These are phyloP conservation scores for Ogataea nonfermentans DNA, from an alignment of 805 yeast species.

Conservation along the genomic window DNA sequence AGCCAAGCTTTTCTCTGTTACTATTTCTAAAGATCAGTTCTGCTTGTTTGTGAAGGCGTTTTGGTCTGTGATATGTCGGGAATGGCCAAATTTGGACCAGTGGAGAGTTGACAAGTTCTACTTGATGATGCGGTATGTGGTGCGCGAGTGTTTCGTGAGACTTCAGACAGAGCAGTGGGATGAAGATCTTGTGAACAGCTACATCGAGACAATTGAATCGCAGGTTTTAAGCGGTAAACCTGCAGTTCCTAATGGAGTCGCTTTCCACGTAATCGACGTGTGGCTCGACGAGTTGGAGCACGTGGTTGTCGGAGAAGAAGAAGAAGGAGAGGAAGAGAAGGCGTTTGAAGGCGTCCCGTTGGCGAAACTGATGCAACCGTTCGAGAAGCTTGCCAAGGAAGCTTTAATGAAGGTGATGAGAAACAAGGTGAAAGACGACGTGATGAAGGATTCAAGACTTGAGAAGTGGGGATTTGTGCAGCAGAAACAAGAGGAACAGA, in stretches of 20 bases:
- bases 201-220: conserved; percentile 35
- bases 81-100: conserved; percentile 84
- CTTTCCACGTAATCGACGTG: conserved; percentile 83
- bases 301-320: conserved; percentile 49
- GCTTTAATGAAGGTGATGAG: conserved; percentile 61
- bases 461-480: conserved; percentile 58
- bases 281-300: conserved; percentile 80
- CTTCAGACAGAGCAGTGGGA: conserved; percentile 57
- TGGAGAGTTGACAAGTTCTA: conserved; percentile 86
- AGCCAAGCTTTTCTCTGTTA: conserved; percentile 51
- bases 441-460: conserved; percentile 63
- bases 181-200: conserved; percentile 42
- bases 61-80: conserved; percentile 74
- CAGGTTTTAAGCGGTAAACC: conserved; percentile 51
- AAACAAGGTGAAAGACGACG: conserved; percentile 60
- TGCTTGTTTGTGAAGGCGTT: conserved; percentile 64
- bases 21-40: conserved; percentile 43
- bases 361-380: conserved; percentile 42
- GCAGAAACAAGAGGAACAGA: conserved; percentile 27
- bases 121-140: conserved; percentile 72
- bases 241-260: conserved; percentile 68
- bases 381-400: conserved; percentile 48
- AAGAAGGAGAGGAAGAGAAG: conserved; percentile 44
- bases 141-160: conserved; percentile 61
- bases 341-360: conserved; percentile 52